Conservation (phyloP, 495 filamentous ascomycete species). For the Delitschia confertaspora region DNA sequence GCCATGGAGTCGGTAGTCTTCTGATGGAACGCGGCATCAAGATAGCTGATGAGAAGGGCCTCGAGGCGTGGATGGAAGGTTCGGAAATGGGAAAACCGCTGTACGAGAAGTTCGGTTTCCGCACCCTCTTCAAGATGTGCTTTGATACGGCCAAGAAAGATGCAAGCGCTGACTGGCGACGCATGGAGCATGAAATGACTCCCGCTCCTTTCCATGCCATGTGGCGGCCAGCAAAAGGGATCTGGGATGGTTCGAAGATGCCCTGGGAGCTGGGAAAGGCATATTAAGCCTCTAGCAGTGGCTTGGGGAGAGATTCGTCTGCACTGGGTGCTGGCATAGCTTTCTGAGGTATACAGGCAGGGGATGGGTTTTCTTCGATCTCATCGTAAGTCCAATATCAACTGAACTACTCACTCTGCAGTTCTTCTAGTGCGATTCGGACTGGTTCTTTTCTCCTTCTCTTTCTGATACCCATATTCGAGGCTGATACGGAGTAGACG, state of each 20-base stretch:
- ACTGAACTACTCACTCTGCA: too few species aligned
- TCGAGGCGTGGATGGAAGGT: conserved; percentile 21
- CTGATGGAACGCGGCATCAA: conserved; percentile 9
- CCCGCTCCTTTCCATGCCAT: conserved; percentile 6
- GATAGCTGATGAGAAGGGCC: conserved; percentile 1
- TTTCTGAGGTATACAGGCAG: too few species aligned
- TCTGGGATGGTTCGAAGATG: conserved; percentile 4
- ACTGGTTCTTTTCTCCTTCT: too few species aligned
- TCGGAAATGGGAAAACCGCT: conserved; percentile 8
- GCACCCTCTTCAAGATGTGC: conserved; percentile 7
- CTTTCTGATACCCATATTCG: too few species aligned
- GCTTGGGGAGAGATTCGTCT: too few species aligned
- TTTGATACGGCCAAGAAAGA: conserved; percentile 11
- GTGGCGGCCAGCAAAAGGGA: conserved; percentile 12
- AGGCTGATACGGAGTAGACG: too few species aligned
- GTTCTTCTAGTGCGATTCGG: too few species aligned
- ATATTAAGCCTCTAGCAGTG: too few species aligned
- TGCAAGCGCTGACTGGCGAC: conserved; percentile 11
- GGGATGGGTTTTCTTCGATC: too few species aligned
- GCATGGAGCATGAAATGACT: conserved; percentile 15
- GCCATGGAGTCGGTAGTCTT: conserved; percentile 15
- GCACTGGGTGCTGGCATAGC: too few species aligned
- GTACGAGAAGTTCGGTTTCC: conserved; percentile 22
- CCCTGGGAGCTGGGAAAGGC: conserved; percentile 12
- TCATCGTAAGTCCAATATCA: too few species aligned